Conservation (phyloP, 441 rosid species). For the Flueggea neowawraea region DNA sequence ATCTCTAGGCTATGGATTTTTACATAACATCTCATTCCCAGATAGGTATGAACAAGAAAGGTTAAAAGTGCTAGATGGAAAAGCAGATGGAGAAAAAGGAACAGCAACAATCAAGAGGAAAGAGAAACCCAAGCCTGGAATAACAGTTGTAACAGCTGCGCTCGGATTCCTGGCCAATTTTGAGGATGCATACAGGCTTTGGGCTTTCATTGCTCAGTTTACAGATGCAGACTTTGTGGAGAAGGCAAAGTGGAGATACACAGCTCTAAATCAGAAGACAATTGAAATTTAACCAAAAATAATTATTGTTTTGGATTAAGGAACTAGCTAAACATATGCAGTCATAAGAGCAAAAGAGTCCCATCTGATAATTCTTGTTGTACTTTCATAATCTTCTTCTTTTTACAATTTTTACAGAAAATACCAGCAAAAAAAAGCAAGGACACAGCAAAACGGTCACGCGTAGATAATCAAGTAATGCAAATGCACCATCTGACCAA, state of each 20-base stretch:
- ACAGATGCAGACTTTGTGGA: constrained; percentile 91
- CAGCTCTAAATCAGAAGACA: constrained; percentile 59
- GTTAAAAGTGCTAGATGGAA: constrained; percentile 49
- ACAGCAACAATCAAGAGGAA: constrained; percentile 12
- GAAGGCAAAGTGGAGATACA: constrained; percentile 75
- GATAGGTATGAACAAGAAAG: constrained; percentile 57
- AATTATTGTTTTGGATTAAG: too few species aligned
- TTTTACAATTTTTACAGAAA: too few species aligned
- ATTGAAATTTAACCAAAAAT: constrained; percentile 43
- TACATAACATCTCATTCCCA: constrained; percentile 62
- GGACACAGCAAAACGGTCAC: too few species aligned
- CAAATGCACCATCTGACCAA: too few species aligned
- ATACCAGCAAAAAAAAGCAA: too few species aligned
- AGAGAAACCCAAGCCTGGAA: constrained; percentile 37
- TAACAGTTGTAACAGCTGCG: constrained; percentile 70
- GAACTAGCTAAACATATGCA: too few species aligned
- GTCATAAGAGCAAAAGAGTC: too few species aligned
- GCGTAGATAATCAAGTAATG: too few species aligned
- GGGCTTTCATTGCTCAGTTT: constrained; percentile 81
- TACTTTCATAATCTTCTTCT: too few species aligned
- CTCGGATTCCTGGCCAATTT: constrained; percentile 82
- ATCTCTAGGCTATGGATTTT: constrained; percentile 64
- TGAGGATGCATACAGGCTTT: constrained; percentile 74
- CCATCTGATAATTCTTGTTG: too few species aligned
- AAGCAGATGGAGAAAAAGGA: constrained; percentile 19